These are phyloP conservation scores for Takakia lepidozioides DNA, from an alignment of 225 moss, liverwort and hornwort genomes.

Conservation along the genomic window DNA sequence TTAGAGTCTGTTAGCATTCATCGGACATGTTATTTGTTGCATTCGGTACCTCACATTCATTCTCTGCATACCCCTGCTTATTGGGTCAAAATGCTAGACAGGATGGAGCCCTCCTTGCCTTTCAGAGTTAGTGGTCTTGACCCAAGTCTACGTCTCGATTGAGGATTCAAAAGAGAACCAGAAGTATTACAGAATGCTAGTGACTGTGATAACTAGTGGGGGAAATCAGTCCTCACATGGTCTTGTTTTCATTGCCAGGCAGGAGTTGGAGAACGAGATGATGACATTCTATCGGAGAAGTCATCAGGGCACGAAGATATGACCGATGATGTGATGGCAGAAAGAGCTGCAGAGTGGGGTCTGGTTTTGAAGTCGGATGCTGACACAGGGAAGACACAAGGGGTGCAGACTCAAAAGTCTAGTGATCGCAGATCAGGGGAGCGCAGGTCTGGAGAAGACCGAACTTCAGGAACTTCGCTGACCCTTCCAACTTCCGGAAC, in stretches of 20 bases:
- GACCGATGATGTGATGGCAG: conserved; percentile 38
- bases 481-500: conserved; percentile 8
- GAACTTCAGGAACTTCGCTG: conserved; percentile 20
- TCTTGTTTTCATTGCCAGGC: too few species aligned
- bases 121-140: too few species aligned
- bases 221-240: conserved; percentile 6
- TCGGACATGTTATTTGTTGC: too few species aligned
- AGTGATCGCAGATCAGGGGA: conserved; percentile 17
- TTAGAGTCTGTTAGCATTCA: too few species aligned
- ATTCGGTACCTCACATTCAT: too few species aligned
- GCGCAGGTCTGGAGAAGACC: conserved; percentile 5
- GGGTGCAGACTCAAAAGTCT: conserved; percentile 29
- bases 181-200: neutral
- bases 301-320: conserved; percentile 25
- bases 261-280: conserved; percentile 5
- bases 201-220: conserved; percentile 15
- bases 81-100: too few species aligned
- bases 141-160: neutral
- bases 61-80: too few species aligned
- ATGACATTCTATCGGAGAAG: conserved; percentile 7
- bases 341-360: conserved; percentile 74
- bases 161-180: neutral
- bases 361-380: conserved; percentile 57
- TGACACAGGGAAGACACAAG: conserved; percentile 23
- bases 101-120: too few species aligned